phyloP scores from a whole-genome alignment of 2,329 filamentous ascomycete genomes.

The Fusarium oligoseptatum region DNA sequence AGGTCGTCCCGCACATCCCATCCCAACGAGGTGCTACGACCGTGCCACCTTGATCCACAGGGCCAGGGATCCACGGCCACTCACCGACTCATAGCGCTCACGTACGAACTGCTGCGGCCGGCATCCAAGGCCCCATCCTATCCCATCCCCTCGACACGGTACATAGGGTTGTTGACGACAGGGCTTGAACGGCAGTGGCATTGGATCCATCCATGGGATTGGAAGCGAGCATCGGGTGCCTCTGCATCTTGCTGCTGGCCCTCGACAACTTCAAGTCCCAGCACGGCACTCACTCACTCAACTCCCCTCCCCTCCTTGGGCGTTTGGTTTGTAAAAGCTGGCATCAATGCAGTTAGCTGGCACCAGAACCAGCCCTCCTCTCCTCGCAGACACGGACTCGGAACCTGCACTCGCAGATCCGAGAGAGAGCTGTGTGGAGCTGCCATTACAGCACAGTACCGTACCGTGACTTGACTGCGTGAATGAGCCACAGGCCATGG shows the following conservation, averaged over 20 bases:
- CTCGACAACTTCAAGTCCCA: neutral
- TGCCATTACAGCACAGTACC: neutral
- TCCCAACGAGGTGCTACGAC: slow-evolving; percentile 36
- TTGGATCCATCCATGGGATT: neutral
- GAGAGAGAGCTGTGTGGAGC: slow-evolving; percentile 13
- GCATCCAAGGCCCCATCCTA: slow-evolving; percentile 21
- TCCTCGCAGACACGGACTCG: neutral
- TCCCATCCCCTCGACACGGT: slow-evolving; percentile 14
- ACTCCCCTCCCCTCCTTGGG: neutral
- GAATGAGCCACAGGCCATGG: neutral
- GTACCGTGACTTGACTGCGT: neutral
- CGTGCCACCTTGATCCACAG: slow-evolving; percentile 38
- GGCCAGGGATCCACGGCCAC: slow-evolving; percentile 42
- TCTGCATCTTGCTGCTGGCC: slow-evolving; percentile 11
- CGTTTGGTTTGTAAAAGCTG: neutral
- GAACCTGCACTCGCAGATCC: slow-evolving; percentile 1
- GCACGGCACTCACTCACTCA: neutral
- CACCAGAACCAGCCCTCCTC: neutral
- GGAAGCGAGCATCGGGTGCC: slow-evolving; percentile 13
- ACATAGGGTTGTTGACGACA: slow-evolving; percentile 13
- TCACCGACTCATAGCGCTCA: slow-evolving; percentile 46
- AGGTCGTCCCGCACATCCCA: slow-evolving; percentile 37
- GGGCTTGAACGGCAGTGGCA: slow-evolving; percentile 23
- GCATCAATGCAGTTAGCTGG: slow-evolving; percentile 13
- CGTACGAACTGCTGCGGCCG: slow-evolving; percentile 43